Conservation (phyloP, 768 basidiomycete genomes). For the Clathrus columnatus region DNA sequence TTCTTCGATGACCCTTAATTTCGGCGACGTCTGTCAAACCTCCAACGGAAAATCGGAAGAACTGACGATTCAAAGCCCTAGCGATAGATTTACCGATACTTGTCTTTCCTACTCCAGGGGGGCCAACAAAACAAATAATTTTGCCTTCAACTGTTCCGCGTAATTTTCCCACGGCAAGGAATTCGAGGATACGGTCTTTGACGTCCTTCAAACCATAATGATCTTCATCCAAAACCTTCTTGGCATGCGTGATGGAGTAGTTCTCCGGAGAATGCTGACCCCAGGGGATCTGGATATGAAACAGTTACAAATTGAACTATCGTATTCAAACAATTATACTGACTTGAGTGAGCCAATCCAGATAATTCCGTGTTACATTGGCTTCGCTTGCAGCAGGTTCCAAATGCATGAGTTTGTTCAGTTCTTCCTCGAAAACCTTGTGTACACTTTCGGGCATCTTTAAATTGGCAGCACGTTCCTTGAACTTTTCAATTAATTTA, state of each 20-base stretch:
- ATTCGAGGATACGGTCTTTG: constrained; percentile 90
- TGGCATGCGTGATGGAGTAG: constrained; percentile 77
- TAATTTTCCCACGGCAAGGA: constrained; percentile 90
- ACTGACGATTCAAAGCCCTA: constrained; percentile 79
- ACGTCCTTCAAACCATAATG: constrained; percentile 90
- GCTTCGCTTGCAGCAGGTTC: constrained; percentile 90
- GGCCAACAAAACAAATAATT: constrained; percentile 93
- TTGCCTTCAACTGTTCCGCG: constrained; percentile 95
- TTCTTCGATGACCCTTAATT: constrained; percentile 96
- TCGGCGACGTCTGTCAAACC: constrained; percentile 97
- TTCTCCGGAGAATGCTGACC: constrained; percentile 91
- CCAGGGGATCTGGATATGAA: constrained; percentile 74
- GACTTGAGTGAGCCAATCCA: constrained; percentile 87
- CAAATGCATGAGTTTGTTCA: constrained; percentile 80
- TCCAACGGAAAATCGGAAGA: constrained; percentile 96
- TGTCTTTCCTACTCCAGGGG: constrained; percentile 97
- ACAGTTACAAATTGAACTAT: constrained; percentile 16
- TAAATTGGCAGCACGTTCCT: constrained; percentile 67
- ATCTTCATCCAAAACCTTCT: constrained; percentile 82
- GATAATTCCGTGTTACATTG: constrained; percentile 88
- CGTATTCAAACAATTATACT: constrained; percentile 10
- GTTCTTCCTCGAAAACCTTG: constrained; percentile 95
- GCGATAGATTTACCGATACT: constrained; percentile 94
- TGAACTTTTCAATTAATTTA: constrained; percentile 87
- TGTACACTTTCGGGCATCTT: constrained; percentile 86